phyloP scores from a whole-genome alignment of 2,329 filamentous ascomycete species.

The Fusarium annulatum region DNA sequence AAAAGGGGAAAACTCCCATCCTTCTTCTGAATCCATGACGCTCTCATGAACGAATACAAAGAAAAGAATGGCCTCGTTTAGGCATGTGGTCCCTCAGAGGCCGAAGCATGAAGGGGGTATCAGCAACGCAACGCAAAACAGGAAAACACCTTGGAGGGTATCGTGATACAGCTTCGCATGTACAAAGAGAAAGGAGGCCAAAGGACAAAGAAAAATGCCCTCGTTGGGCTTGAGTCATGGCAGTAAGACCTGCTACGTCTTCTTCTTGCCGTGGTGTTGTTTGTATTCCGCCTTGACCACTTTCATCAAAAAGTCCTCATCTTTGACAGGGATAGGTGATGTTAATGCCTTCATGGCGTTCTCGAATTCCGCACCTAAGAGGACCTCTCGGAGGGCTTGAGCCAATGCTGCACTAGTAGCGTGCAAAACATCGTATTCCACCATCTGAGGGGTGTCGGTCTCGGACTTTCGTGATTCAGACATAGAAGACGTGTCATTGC shows the following conservation, averaged over 20 bases:
- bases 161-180: conserved; percentile 40
- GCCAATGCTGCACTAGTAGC: conserved; percentile 91
- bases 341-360: conserved; percentile 98
- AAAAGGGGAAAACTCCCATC: conserved; percentile 39
- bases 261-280: conserved; percentile 63
- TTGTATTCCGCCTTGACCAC: conserved; percentile 91
- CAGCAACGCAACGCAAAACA: conserved; percentile 35
- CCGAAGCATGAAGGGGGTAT: conserved; percentile 43
- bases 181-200: conserved; percentile 35
- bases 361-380: conserved; percentile 95
- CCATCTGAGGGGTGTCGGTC: conserved; percentile 34
- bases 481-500: conserved; percentile 50
- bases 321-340: conserved; percentile 91
- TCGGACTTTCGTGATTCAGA: conserved; percentile 31
- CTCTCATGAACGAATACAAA: conserved; percentile 34
- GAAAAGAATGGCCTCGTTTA: conserved; percentile 37
- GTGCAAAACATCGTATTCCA: conserved; percentile 86
- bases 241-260: conserved; percentile 49
- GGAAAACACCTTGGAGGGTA: conserved; percentile 32
- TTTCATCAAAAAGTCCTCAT: conserved; percentile 93
- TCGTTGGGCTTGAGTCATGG: conserved; percentile 33
- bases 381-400: conserved; percentile 86
- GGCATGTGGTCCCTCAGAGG: conserved; percentile 42
- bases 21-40: conserved; percentile 35
- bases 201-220: conserved; percentile 40